Percentiles rank a stretch among this genome's conserved stretches.
These are phyloP conservation scores for Lepiota brunneoincarnata DNA, from an alignment of 768 basidiomycete genomes.

Conservation along the genomic window DNA sequence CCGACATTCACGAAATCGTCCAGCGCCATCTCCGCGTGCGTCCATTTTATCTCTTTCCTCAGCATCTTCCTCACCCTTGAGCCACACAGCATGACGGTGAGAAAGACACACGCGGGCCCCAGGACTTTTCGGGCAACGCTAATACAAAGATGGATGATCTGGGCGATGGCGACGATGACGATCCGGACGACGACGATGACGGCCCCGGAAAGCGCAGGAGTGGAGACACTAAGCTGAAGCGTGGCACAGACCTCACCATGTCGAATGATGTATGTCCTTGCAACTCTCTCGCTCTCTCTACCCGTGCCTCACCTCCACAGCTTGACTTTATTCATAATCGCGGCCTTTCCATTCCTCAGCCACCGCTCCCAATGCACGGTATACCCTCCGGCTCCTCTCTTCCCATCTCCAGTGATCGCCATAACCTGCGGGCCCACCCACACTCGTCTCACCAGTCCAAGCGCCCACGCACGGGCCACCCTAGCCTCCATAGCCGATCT, in stretches of 20 bases:
- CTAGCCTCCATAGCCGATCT: constrained; percentile 11
- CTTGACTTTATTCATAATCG: constrained; percentile 7
- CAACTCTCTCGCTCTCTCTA: neutral
- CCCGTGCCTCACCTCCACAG: neutral
- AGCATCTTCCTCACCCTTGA: constrained; percentile 13
- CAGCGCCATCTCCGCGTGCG: constrained; percentile 57
- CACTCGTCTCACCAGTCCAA: constrained; percentile 7
- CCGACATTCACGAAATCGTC: constrained; percentile 67
- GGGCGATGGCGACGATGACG: constrained; percentile 38
- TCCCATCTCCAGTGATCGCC: constrained; percentile 8
- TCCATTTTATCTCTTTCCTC: constrained; percentile 10
- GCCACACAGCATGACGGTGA: constrained; percentile 45
- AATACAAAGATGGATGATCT: constrained; percentile 29
- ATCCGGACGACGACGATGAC: constrained; percentile 35
- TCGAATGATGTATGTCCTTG: constrained; percentile 4
- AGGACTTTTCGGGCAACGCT: constrained; percentile 41
- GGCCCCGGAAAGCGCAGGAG: constrained; percentile 6
- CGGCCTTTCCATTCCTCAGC: constrained; percentile 6
- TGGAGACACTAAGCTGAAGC: constrained; percentile 9
- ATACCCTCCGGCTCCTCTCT: constrained; percentile 7
- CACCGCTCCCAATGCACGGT: constrained; percentile 8
- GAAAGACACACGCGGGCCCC: constrained; percentile 42
- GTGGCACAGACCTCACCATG: constrained; percentile 10
- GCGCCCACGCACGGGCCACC: constrained; percentile 14
- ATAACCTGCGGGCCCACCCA: constrained; percentile 1